A percentile compares a stretch with the other conserved stretches of the same genome.
These are phyloP conservation scores for Canavalia ensiformis DNA, from an alignment of 306 rosid genomes.

Conservation along the genomic window DNA sequence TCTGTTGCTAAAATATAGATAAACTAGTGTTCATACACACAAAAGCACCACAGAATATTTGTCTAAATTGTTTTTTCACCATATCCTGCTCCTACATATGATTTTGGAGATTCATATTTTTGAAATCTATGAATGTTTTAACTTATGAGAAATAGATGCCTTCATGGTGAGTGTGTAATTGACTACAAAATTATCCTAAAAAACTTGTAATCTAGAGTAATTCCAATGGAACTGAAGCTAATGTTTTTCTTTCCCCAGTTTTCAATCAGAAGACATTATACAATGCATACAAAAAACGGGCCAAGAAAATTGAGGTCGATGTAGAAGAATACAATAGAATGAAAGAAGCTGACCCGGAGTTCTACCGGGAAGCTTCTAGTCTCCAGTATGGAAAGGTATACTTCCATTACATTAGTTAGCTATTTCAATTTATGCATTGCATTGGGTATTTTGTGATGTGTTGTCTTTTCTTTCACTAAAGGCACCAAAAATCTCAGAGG, in stretches of 20 bases:
- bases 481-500: slow-evolving; percentile 86
- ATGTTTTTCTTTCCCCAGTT: slow-evolving; percentile 60
- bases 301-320: slow-evolving; percentile 75
- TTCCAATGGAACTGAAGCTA: slow-evolving; percentile 26
- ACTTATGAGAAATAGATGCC: slow-evolving; percentile 9
- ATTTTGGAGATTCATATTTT: slow-evolving; percentile 4
- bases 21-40: slow-evolving; percentile 2
- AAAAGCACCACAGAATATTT: slow-evolving; percentile 8
- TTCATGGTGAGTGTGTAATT: slow-evolving; percentile 4
- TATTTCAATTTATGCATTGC: slow-evolving; percentile 21
- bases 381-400: slow-evolving; percentile 94
- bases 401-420: slow-evolving; percentile 29
- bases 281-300: slow-evolving; percentile 89
- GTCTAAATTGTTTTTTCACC: not conserved
- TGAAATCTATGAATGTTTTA: slow-evolving; percentile 1
- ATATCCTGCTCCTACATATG: not conserved
- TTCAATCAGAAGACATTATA: slow-evolving; percentile 93
- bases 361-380: slow-evolving; percentile 98
- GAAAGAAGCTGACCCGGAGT: slow-evolving; percentile 98
- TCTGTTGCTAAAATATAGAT: slow-evolving; percentile 20
- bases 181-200: not conserved
- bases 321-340: slow-evolving; percentile 87
- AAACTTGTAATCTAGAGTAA: slow-evolving; percentile 9
- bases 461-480: slow-evolving; percentile 50
- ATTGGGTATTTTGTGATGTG: slow-evolving; percentile 13